These are phyloP conservation scores for Bodo saltans DNA, from an alignment of 78 protist genomes.

Conservation along the genomic window DNA sequence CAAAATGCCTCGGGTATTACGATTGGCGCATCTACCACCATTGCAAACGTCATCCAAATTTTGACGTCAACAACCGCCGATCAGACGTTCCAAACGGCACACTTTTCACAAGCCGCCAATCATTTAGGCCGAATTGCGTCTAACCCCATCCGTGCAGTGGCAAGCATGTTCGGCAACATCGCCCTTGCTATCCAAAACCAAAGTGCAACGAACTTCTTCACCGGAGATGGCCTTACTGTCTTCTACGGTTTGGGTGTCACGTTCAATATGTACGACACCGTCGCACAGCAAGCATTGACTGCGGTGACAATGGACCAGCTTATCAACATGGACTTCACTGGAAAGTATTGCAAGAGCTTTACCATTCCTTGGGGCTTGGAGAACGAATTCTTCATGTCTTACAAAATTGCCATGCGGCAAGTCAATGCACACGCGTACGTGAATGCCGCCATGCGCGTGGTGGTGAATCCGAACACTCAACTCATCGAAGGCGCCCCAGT, in stretches of 20 bases:
- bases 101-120: not conserved
- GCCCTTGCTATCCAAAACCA: not conserved
- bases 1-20: not conserved
- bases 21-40: not conserved
- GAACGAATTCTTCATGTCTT: slow-evolving; percentile 2
- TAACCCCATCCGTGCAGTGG: not conserved
- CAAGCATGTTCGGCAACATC: not conserved
- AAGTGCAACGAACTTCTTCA: not conserved
- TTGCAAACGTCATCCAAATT: not conserved
- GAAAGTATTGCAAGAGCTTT: not conserved
- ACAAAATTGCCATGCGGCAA: slow-evolving; percentile 14
- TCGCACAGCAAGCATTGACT: not conserved
- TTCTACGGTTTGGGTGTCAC: not conserved
- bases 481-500: not conserved
- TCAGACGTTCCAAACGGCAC: no score
- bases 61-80: not conserved
- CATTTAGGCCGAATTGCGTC: not conserved
- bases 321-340: not conserved
- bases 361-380: not conserved
- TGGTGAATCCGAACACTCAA: not conserved
- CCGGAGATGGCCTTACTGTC: not conserved
- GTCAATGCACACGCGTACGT: slow-evolving; percentile 28
- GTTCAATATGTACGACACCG: not conserved
- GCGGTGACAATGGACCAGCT: not conserved
- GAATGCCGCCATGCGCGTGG: slow-evolving; percentile 27